Evolutionary conservation across 495 filamentous ascomycete species (phyloP).

Genomic region (Aspergillus asperescens): DNA sequence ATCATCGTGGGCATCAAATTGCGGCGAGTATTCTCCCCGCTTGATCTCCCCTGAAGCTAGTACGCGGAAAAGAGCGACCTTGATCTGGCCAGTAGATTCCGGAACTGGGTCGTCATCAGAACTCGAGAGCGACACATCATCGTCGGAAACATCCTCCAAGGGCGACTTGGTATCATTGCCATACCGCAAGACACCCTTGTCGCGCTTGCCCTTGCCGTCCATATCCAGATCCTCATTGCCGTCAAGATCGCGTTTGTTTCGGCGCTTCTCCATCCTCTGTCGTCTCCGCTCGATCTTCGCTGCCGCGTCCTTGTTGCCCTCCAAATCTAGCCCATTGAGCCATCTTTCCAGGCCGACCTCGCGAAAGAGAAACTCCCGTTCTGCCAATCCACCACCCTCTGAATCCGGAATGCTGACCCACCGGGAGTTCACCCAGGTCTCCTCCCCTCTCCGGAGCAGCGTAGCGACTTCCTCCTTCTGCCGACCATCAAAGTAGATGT

Average conservation of each 20-base stretch:
- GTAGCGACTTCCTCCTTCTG: constrained; percentile 97
- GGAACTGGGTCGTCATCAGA: constrained; percentile 86
- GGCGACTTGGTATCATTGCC: constrained; percentile 67
- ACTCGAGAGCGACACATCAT: constrained; percentile 61
- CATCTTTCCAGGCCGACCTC: constrained; percentile 95
- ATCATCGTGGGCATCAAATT: constrained; percentile 95
- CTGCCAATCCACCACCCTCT: constrained; percentile 89
- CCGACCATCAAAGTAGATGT: constrained; percentile 97
- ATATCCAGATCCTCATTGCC: constrained; percentile 47
- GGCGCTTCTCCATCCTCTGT: constrained; percentile 82
- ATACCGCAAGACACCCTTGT: constrained; percentile 67
- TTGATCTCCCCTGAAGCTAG: constrained; percentile 95
- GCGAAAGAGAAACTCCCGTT: constrained; percentile 95
- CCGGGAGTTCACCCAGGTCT: constrained; percentile 97
- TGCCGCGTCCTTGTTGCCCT: constrained; percentile 72
- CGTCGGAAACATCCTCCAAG: constrained; percentile 66
- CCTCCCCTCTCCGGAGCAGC: constrained; percentile 83
- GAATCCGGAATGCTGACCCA: constrained; percentile 92
- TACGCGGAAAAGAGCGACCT: constrained; percentile 93
- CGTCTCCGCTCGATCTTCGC: constrained; percentile 83
- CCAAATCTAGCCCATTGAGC: constrained; percentile 89
- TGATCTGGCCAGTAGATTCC: constrained; percentile 95
- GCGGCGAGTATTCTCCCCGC: constrained; percentile 93
- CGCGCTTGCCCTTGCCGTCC: constrained; percentile 41
- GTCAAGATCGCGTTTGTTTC: constrained; percentile 57